Percentiles rank a stretch among this genome's conserved stretches.
Evolutionary conservation across 2,329 filamentous ascomycete species (phyloP).

Genomic region (Sordariomycetes sp.): DNA sequence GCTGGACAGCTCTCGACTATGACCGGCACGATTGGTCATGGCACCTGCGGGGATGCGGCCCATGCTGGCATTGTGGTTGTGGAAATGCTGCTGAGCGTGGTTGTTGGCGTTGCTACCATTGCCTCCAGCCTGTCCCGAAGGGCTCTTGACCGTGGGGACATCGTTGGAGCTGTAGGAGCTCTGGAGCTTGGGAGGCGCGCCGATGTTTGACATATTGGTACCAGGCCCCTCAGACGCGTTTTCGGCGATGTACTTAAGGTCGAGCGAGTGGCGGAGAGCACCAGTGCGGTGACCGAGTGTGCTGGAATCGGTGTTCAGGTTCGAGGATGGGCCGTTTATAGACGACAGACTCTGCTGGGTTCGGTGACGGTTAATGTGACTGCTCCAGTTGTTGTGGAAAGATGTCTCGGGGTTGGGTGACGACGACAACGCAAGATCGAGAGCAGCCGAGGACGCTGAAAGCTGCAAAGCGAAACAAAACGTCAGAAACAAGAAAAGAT

Average conservation of each 20-base stretch:
- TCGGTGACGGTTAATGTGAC: slow-evolving; percentile 56
- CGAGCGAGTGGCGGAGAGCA: slow-evolving; percentile 50
- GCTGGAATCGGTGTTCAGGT: slow-evolving; percentile 33
- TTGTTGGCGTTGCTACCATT: slow-evolving; percentile 39
- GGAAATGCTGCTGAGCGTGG: slow-evolving; percentile 54
- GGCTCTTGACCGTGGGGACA: slow-evolving; percentile 73
- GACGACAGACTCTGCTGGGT: slow-evolving; percentile 50
- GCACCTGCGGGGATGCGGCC: slow-evolving; percentile 66
- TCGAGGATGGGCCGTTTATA: slow-evolving; percentile 29
- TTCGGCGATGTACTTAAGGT: slow-evolving; percentile 41
- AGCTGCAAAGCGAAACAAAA: slow-evolving; percentile 42
- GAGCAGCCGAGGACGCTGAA: slow-evolving; percentile 70
- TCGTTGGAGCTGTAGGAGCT: slow-evolving; percentile 88
- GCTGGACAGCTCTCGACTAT: slow-evolving; percentile 62
- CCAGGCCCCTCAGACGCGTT: slow-evolving; percentile 26
- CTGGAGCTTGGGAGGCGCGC: slow-evolving; percentile 66
- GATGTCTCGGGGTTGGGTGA: slow-evolving; percentile 51
- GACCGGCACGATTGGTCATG: slow-evolving; percentile 46
- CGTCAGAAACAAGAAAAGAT: slow-evolving; percentile 20
- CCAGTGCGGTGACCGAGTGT: slow-evolving; percentile 35
- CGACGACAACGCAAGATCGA: slow-evolving; percentile 68
- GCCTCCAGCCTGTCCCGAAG: slow-evolving; percentile 35
- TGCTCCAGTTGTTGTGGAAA: slow-evolving; percentile 48
- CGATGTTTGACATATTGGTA: slow-evolving; percentile 34
- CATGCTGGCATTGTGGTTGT: slow-evolving; percentile 74